phyloP scores from a whole-genome alignment of 1,284 basidiomycete genomes.

The Ganoderma multipileum region DNA sequence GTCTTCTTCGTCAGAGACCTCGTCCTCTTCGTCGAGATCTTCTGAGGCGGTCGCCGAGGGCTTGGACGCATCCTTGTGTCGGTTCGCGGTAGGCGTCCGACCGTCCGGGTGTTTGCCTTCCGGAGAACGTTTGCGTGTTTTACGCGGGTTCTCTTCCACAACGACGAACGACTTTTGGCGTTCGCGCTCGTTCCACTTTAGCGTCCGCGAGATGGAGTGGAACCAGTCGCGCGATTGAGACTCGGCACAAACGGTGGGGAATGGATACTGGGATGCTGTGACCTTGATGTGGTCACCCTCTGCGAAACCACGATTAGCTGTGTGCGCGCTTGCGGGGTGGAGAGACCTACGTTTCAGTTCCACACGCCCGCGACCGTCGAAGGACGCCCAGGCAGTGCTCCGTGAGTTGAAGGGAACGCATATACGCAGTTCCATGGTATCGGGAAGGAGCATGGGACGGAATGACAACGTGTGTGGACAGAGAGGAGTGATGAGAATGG shows the following conservation, averaged over 20 bases:
- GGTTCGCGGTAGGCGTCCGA: slow-evolving; percentile 21
- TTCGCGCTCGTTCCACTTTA: slow-evolving; percentile 98
- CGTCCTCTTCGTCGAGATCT: slow-evolving; percentile 53
- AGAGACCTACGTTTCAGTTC: slow-evolving; percentile 86
- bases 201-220: slow-evolving; percentile 92
- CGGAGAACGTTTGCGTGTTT: slow-evolving; percentile 28
- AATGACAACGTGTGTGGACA: slow-evolving; percentile 99
- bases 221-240: slow-evolving; percentile 99
- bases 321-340: neutral
- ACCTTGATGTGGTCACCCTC: slow-evolving; percentile 99
- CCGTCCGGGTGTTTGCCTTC: slow-evolving; percentile 12
- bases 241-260: slow-evolving; percentile 98
- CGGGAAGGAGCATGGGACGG: slow-evolving; percentile 97
- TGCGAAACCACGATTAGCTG: slow-evolving; percentile 42
- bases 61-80: slow-evolving; percentile 10
- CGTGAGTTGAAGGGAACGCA: slow-evolving; percentile 99
- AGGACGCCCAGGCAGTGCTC: slow-evolving; percentile 98
- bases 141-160: slow-evolving; percentile 84
- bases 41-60: slow-evolving; percentile 21
- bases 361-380: slow-evolving; percentile 96
- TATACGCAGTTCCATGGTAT: slow-evolving; percentile 98
- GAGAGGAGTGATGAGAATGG: slow-evolving; percentile 96
- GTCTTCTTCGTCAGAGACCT: slow-evolving; percentile 58
- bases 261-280: slow-evolving; percentile 96
- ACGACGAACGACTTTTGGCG: slow-evolving; percentile 97